phyloP scores from a whole-genome alignment of 805 yeast genomes.

The Candida takata region DNA sequence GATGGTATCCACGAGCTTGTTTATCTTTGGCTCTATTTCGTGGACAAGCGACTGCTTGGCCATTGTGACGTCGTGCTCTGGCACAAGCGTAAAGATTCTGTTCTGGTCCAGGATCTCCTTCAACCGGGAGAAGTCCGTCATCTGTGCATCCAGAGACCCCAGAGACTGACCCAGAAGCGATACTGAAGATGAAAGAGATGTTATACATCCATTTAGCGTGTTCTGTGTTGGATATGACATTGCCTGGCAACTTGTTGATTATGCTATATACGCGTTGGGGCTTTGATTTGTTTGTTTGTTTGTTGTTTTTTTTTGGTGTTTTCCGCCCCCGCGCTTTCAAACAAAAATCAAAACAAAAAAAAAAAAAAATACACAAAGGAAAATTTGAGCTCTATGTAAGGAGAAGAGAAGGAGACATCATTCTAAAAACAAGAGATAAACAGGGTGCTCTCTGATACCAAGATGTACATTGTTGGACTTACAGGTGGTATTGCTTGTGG shows the following conservation, averaged over 20 bases:
- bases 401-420: too few species aligned
- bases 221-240: conserved; percentile 4
- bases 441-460: too few species aligned
- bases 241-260: background rate
- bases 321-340: background rate
- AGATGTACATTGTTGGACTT: conserved; percentile 86
- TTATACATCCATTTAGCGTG: conserved; percentile 25
- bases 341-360: background rate
- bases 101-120: conserved; percentile 35
- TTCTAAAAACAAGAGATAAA: too few species aligned
- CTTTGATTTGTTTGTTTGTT: background rate
- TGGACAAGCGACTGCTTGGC: conserved; percentile 32
- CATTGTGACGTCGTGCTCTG: conserved; percentile 38
- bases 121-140: conserved; percentile 35
- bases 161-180: conserved; percentile 29
- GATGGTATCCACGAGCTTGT: conserved; percentile 25
- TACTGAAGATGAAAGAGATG: conserved; percentile 29
- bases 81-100: conserved; percentile 43
- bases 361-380: background rate
- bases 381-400: too few species aligned
- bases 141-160: conserved; percentile 24
- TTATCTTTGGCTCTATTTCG: conserved; percentile 37
- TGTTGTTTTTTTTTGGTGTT: background rate
- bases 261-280: background rate
- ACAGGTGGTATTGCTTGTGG: conserved; percentile 99